Evolutionary conservation across 306 rosid species (phyloP).

Genomic region (Datisca glomerata): DNA sequence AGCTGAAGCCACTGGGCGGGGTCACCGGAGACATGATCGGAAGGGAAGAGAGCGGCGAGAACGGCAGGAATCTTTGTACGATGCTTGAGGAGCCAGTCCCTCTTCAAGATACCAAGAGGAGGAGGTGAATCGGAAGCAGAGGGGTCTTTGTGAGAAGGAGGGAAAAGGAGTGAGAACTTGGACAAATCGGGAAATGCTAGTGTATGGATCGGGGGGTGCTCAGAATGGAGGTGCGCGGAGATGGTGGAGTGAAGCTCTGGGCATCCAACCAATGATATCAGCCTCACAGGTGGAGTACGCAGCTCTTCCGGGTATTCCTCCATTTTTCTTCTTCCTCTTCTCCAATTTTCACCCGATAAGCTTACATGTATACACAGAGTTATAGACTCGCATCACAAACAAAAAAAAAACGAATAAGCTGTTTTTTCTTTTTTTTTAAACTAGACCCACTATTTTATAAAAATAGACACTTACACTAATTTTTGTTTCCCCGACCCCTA

Average conservation of each 20-base stretch:
- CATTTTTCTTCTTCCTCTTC: slow-evolving; percentile 21
- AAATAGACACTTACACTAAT: too few relatives aligned
- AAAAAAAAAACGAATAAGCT: too few relatives aligned
- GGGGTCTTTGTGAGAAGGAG: slow-evolving; percentile 17
- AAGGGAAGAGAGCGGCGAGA: slow-evolving; percentile 48
- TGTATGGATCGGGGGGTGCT: slow-evolving; percentile 82
- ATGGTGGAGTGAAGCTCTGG: slow-evolving; percentile 54
- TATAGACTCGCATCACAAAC: too few relatives aligned
- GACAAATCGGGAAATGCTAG: slow-evolving; percentile 75
- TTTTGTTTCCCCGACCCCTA: too few relatives aligned
- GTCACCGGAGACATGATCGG: slow-evolving; percentile 56
- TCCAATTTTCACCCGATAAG: too few relatives aligned
- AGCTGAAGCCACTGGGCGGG: slow-evolving; percentile 82
- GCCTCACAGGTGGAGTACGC: slow-evolving; percentile 79
- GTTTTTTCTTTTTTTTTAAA: too few relatives aligned
- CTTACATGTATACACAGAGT: too few relatives aligned
- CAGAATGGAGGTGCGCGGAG: slow-evolving; percentile 48
- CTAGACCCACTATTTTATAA: too few relatives aligned
- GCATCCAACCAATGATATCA: slow-evolving; percentile 61
- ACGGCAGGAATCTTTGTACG: slow-evolving; percentile 76
- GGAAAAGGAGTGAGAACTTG: slow-evolving; percentile 45
- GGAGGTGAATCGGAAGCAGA: slow-evolving; percentile 15
- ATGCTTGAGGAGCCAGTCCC: slow-evolving; percentile 82
- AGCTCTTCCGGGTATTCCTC: slow-evolving; percentile 88
- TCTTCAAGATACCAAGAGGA: slow-evolving; percentile 34